These are phyloP conservation scores for Hymenoscyphus salicellus DNA, from an alignment of 2,329 filamentous ascomycete genomes.

Conservation along the genomic window DNA sequence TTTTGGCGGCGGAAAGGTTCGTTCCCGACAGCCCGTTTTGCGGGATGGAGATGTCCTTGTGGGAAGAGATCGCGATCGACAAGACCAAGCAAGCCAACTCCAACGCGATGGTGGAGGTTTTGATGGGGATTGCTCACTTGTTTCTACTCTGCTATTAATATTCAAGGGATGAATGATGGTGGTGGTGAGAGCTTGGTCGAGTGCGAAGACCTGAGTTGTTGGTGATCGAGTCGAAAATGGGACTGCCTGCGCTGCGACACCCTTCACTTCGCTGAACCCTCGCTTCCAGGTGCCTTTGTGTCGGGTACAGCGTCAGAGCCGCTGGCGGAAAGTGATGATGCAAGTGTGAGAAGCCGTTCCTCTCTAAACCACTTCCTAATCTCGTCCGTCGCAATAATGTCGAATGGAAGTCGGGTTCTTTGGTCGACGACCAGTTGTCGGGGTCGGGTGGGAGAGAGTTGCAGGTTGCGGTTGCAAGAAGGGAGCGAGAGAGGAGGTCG, in stretches of 20 bases:
- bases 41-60: not conserved
- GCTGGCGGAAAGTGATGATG: not conserved
- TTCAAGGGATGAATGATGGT: not conserved
- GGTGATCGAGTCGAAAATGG: not conserved
- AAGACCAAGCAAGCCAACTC: not conserved
- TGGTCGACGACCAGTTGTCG: too few species aligned
- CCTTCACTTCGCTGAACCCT: not conserved
- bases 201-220: not conserved
- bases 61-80: not conserved
- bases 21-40: not conserved
- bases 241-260: not conserved
- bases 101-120: not conserved
- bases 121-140: not conserved
- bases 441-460: too few species aligned
- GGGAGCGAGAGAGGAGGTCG: too few species aligned
- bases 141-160: not conserved
- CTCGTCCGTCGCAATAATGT: not conserved
- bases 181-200: not conserved
- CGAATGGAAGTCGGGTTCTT: too few species aligned
- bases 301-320: not conserved
- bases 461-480: too few species aligned
- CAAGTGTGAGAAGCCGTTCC: not conserved
- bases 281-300: conserved; percentile 1
- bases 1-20: not conserved
- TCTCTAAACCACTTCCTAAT: not conserved